Base-by-base conservation (phyloP, 306 rosid species). In the Begonia fuchsioides region DNA sequence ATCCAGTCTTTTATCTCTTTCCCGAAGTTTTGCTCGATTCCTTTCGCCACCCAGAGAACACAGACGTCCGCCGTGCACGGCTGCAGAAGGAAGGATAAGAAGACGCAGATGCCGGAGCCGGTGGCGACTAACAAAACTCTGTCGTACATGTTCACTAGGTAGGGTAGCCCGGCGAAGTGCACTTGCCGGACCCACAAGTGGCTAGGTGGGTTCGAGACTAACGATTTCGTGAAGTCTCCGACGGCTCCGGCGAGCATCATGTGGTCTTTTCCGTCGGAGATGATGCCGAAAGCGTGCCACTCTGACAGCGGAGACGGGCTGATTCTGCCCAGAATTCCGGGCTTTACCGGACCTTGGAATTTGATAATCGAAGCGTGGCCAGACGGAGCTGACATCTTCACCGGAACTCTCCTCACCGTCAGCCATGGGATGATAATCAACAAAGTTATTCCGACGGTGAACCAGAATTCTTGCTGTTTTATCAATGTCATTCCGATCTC, bases 281-380 rank as follows among this genome's bases (percentile, higher is more conserved):
- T 80, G 65, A 80, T 76, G 13, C 84, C 90, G 15, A 80, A 80
- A 3, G 90, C 84, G 26, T 80, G 90, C 90, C 90, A 80, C 58
- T 76, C 90, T 0, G 84, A 76, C 13, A 80, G 60, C 1, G 78
- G 90, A 2, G 81, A 80, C 15, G 74, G 74, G 57, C 84, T 80
- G 2, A 80, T 73, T 67, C 90, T 57, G 9, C 78, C 83, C 46
- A 80, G 45, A 40, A 80, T 53, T 1, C 84, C 90, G 2, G 84
- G 64, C 60, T 70, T 19, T 5, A 76, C 81, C 16, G 81, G 81
- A 5, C 88, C 83, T 10, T 62, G 59, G 51, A 80, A 76, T 26
- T 73, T 80, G 6, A 80, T 73, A 5, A 76, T 65, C 15, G 81
- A 64, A 26, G 84, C 79, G 41, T 80, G 84, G 19, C 63, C 51